Evolutionary conservation across 306 rosid genomes (phyloP).

Genomic region (Gleditsia sinensis): DNA sequence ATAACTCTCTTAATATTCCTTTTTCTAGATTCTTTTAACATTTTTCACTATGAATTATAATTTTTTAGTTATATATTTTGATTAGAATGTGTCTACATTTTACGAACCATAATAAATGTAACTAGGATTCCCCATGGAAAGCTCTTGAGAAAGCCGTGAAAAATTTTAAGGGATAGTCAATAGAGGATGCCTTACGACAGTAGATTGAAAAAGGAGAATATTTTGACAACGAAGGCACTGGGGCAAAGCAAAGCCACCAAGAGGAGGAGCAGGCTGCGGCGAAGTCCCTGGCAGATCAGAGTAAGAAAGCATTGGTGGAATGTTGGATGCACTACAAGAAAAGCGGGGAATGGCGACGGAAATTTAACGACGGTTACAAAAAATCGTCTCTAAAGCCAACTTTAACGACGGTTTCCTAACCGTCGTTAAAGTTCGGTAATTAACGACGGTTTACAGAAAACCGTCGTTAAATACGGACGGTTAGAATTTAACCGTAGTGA

Average conservation of each 20-base stretch:
- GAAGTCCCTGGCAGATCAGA: constrained; percentile 47
- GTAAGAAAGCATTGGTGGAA: constrained; percentile 41
- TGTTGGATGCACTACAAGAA: too few relatives aligned
- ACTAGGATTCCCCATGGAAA: constrained; percentile 43
- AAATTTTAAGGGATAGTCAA: constrained; percentile 40
- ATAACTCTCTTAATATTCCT: too few relatives aligned
- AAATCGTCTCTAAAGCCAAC: too few relatives aligned
- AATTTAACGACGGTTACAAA: too few relatives aligned
- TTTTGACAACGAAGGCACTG: constrained; percentile 36
- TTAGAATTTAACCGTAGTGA: too few relatives aligned
- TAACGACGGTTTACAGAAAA: too few relatives aligned
- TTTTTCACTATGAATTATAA: too few relatives aligned
- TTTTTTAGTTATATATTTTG: not conserved
- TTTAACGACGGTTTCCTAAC: too few relatives aligned
- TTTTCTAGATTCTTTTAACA: too few relatives aligned
- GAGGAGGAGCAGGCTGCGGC: constrained; percentile 9
- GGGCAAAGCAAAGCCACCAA: constrained; percentile 27
- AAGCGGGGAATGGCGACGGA: too few relatives aligned
- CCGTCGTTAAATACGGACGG: too few relatives aligned
- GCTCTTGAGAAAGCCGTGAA: constrained; percentile 30
- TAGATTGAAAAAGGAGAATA: constrained; percentile 51
- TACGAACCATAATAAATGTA: not conserved
- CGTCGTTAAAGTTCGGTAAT: too few relatives aligned
- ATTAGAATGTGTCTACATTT: not conserved
- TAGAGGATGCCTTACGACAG: constrained; percentile 48